Base-by-base conservation (phyloP, 352 stramenopile genomes). In the Plasmopara viticola region DNA sequence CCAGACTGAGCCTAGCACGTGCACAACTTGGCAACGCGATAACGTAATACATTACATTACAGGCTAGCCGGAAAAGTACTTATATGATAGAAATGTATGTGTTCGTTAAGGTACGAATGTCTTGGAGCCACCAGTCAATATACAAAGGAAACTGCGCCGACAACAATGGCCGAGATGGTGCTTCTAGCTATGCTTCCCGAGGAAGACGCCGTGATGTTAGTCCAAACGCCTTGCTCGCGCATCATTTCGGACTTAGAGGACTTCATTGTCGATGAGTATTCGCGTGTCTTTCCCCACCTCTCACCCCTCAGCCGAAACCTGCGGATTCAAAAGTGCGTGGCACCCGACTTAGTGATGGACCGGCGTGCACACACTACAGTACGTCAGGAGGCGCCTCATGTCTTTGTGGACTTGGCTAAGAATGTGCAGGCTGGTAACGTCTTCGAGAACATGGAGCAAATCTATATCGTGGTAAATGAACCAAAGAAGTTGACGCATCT, bases 401-500 rank as follows among this genome's bases (percentile, higher is more conserved):
- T 53, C 34, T 90, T 88, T 38, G 77, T 87, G 43, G 79, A 90
- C 39, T 54, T 90, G 44, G 74, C 74, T 56, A 90, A 90, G 68
- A 86, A 83, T 30, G 75, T 87, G 40, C 79, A 90, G 58, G 66
- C 75, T 10, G 77, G 77, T 50, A 88, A 87, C 41, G 73, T 84
- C 28, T 90, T 90, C 51, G 44, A 67, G 46, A 70, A 81, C 54
- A 90, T 90, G 79, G 79, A 90, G 63, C 79, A 86, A 58, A 74
- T 90, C 29, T 90, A 87, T 54, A 65, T 90, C 9, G 74, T 80
- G 17, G 30, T 59, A 15, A 79, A 79, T 54, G 20, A 37, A 31
- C 33, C 39, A 34, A 54, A 47, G 48, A 66, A 67, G 25, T 48
- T 62, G 18, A 52, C 56, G 29, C 25, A 46, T 12, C 18, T 31